These are phyloP conservation scores for barley (Hordeum vulgare) DNA, from an alignment of 176 grass and related monocot species.

Conservation along the genomic window DNA sequence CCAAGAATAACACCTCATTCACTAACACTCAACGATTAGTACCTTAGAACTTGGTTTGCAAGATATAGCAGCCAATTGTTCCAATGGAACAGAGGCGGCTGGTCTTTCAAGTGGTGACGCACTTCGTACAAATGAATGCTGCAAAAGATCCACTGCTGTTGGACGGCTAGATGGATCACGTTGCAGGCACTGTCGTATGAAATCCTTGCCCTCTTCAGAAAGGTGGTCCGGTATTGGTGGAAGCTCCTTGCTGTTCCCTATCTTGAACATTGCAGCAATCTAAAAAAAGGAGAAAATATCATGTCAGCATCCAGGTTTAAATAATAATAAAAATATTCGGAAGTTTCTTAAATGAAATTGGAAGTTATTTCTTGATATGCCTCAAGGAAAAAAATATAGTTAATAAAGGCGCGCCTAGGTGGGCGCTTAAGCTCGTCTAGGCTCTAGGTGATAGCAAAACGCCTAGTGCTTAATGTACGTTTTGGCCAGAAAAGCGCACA, in stretches of 20 bases:
- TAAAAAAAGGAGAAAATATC: conserved; percentile 25
- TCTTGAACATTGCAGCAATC: conserved; percentile 99
- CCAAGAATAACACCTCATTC: background rate
- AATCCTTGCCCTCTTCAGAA: conserved; percentile 85
- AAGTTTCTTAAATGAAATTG: background rate
- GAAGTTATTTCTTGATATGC: background rate
- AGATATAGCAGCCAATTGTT: conserved; percentile 43
- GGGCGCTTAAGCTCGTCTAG: too few species aligned
- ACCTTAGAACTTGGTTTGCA: conserved; percentile 49
- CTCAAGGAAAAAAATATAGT: background rate
- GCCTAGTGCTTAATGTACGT: too few species aligned
- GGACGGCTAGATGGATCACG: conserved; percentile 78
- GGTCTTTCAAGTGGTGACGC: conserved; percentile 61
- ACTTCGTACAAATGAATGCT: conserved; percentile 86
- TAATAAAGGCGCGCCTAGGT: too few species aligned
- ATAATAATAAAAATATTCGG: background rate
- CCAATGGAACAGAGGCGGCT: conserved; percentile 41
- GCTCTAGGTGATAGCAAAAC: too few species aligned
- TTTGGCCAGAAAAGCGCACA: too few species aligned
- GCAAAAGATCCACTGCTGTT: conserved; percentile 78
- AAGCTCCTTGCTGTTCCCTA: conserved; percentile 94
- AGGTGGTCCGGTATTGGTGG: conserved; percentile 89
- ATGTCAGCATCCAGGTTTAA: conserved; percentile 2
- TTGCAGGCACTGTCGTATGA: conserved; percentile 72
- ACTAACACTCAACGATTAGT: conserved; percentile 17